Base-by-base conservation (phyloP, 345 rosid genomes). In the Kernera saxatilis region DNA sequence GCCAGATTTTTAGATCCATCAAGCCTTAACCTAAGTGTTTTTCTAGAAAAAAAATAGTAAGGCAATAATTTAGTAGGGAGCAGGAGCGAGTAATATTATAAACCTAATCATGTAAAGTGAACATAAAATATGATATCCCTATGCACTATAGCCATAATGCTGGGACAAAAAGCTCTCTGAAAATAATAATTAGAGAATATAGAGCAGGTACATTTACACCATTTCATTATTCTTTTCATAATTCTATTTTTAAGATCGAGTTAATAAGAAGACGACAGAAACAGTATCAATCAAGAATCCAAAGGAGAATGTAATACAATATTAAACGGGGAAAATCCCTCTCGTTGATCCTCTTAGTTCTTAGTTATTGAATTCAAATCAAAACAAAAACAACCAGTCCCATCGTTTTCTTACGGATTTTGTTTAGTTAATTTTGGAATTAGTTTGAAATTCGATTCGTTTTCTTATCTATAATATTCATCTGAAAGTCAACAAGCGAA, bases 101-200 rank as follows among this genome's bases (percentile, higher is more conserved):
- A 46, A 73, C 67, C 52, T 46, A 73, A 56, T 27, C 22, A 67
- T 74, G 39, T 58, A 50, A 74, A 67, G 55, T 67, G 61, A n/a
- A 22, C 30, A 58, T 12, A 67, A 18, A 50, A 30, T 30, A 74
- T 74, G 63, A 67, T 67, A 74, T 67, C 68, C 49, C n/a, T 65
- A 11, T 57, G 61, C 53, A 29, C n/a, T n/a, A 12, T 33, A 9
- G 71, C 30, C 39, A 53, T 41, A 30, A 15, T 33, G 53, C 54
- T 67, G 55, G 73, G 69, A 66, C 72, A 54, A 49, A 49, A 54
- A 15, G 12, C 36, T 74, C 46, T 39, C 32, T 3, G 30, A 32
- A 6, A 50, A 50, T 39, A 46, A 55, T 56, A 57, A 48, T 48
- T 27, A 37, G 52, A 56, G 59, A 66, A 57, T 57, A 58, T 57